Base-by-base conservation (phyloP, 2,329 filamentous ascomycete genomes). In the Chaetomiaceae sp. region DNA sequence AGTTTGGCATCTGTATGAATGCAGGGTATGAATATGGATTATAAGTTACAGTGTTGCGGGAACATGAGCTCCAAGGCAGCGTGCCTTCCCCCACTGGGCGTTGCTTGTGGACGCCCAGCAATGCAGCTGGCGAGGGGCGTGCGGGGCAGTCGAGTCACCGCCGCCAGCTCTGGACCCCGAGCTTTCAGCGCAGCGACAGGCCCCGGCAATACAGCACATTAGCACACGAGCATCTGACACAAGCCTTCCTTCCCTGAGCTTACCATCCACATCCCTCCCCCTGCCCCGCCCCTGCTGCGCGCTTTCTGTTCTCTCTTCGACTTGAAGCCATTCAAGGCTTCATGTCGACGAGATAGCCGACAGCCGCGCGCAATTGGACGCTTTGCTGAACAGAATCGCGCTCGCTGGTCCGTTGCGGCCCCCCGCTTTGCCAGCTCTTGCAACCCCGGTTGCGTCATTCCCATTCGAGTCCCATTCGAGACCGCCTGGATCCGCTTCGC, bases 381-480 rank as follows among this genome's bases (percentile, higher is more conserved):
- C n/a, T n/a, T n/a, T n/a, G n/a, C n/a, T n/a, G n/a, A n/a, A n/a
- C n/a, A n/a, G n/a, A n/a, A n/a, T n/a, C n/a, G n/a, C n/a, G n/a
- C n/a, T n/a, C n/a, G n/a, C n/a, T n/a, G n/a, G n/a, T n/a, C n/a
- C n/a, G n/a, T n/a, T n/a, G n/a, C n/a, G n/a, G n/a, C n/a, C n/a
- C 22, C 22, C 22, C 22, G 22, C 6, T 24, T 24, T n/a, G n/a
- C n/a, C 3, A 36, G 3, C 35, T 14, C 26, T 39, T 19, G 38
- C 15, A 39, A 43, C 24, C 29, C 52, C 47, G 26, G 38, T 48
- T 56, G 56, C 56, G 56, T 58, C 56, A 58, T 58, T 9, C 22
- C 22, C 22, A 9, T 24, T 9, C 22, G n/a, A n/a, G n/a, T n/a
- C n/a, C n/a, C n/a, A n/a, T n/a, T n/a, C 54, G 51, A 40, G 39